Base-by-base conservation (phyloP, 2,329 filamentous ascomycete species). In the Setomelanomma holmii region DNA sequence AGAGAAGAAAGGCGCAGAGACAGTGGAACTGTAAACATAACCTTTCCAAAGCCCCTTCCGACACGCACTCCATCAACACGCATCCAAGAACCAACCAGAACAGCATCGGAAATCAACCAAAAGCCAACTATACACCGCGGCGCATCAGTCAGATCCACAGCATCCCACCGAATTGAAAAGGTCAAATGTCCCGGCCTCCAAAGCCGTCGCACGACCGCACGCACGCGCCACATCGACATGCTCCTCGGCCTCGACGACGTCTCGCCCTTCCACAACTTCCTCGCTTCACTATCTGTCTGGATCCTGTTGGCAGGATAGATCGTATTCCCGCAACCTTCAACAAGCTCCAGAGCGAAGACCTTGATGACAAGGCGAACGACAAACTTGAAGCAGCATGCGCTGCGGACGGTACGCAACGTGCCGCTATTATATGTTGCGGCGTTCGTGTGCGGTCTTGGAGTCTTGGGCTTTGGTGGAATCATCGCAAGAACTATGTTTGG, bases 251-350 rank as follows among this genome's bases (percentile, higher is more conserved):
- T 80, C n/a, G 78, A 82, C 56, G 60, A 68, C 33, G 80, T 83
- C 40, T 74, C 78, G 2, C 72, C 71, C 5, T 42, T 74, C 8
- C 79, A 82, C 70, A 84, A 80, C 67, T 73, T 82, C 45, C 69
- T 80, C 17, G 77, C 78, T 42, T 72, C 74, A 8, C 56, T 75
- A n/a, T 80, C 75, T 49, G 71, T 76, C 4, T 84, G 78, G 79
- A 72, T 82, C 40, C 73, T 84, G 2, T 76, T 84, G 1, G 78
- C 78, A 0, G 81, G 81, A 22, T 84, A 83, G 69, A 72, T 84
- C 14, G 74, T 84, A 36, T 76, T 82, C 30, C 81, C 81, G 80
- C 78, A 5, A 82, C 80, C 0, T 84, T 83, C 61, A 82, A 78
- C 33, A 77, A 72, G 24, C 67, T 80, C 39, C 71, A 76, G 49